Percentiles rank a stretch among this genome's conserved stretches.
Evolutionary conservation across 345 rosid genomes (phyloP).

Genomic region (Eucalyptus erythrocorys): DNA sequence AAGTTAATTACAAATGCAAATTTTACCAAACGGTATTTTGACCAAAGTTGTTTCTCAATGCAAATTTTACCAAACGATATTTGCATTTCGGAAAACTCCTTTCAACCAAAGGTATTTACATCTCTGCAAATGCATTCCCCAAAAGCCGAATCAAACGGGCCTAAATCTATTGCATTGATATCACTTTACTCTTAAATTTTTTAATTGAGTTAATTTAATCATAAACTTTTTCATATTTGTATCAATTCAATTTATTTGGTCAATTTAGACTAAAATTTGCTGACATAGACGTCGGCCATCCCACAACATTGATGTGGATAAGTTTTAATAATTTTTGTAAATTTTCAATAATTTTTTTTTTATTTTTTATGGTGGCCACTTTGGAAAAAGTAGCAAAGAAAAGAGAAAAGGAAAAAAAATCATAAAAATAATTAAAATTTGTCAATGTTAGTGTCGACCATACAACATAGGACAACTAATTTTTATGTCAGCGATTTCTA

Average conservation of each 20-base stretch:
- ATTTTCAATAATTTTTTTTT: neutral
- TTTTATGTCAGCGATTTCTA: fast-evolving
- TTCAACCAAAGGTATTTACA: no score
- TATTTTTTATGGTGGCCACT: neutral
- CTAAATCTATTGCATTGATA: fast-evolving
- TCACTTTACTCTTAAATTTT: fast-evolving
- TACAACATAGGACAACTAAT: fast-evolving
- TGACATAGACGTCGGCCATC: fast-evolving
- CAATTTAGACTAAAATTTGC: fast-evolving
- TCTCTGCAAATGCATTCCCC: no score
- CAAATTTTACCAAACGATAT: no score
- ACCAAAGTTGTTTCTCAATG: no score
- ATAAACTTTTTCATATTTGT: fast-evolving
- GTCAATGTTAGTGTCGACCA: fast-evolving
- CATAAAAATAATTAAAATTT: fast-evolving
- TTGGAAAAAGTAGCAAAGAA: neutral
- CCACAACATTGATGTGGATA: fast-evolving
- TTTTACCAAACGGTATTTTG: no score
- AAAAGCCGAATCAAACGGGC: no score
- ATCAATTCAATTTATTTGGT: no score
- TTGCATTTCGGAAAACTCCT: no score
- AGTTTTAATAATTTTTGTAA: no score
- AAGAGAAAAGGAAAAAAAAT: no score
- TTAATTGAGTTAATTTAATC: fast-evolving
- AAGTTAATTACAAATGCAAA: no score